Conservation (phyloP, 2,329 filamentous ascomycete species). For the Hypoxylon rubiginosum region DNA sequence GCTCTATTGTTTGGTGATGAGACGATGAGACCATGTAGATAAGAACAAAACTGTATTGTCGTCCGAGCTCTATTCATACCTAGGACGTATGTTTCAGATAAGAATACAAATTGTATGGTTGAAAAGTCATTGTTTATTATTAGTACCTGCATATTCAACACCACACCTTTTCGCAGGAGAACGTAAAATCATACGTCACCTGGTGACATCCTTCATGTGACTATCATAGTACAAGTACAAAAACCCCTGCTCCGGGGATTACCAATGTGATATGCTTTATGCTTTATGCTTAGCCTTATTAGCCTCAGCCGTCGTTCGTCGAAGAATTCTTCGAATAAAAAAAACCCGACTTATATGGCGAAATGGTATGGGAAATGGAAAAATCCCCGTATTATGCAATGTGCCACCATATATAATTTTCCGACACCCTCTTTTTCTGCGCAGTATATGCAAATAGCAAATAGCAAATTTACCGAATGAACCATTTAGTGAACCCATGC, state of each 20-base stretch:
- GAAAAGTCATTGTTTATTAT: neutral
- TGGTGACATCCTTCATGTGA: conserved; percentile 26
- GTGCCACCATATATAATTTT: conserved; percentile 28
- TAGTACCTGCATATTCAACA: conserved; percentile 6
- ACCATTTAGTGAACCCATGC: conserved; percentile 16
- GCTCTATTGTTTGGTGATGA: neutral
- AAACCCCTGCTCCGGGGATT: conserved; percentile 5
- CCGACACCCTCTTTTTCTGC: conserved; percentile 12
- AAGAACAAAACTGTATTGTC: neutral
- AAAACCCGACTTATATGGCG: conserved; percentile 4
- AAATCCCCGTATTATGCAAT: conserved; percentile 33
- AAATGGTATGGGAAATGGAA: neutral
- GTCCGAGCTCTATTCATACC: no score
- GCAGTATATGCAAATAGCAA: conserved; percentile 21
- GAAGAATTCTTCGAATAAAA: conserved; percentile 18
- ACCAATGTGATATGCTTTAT: conserved; percentile 21
- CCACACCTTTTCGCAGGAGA: conserved; percentile 4
- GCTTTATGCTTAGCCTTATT: conserved; percentile 15
- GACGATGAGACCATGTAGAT: neutral
- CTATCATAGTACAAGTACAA: conserved; percentile 12
- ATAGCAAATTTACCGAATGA: conserved; percentile 9
- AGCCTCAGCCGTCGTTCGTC: neutral
- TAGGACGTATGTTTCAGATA: neutral
- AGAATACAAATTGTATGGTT: neutral
- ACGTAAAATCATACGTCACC: conserved; percentile 29